Conservation (phyloP, 805 yeast species). For the Limtongia smithiae region DNA sequence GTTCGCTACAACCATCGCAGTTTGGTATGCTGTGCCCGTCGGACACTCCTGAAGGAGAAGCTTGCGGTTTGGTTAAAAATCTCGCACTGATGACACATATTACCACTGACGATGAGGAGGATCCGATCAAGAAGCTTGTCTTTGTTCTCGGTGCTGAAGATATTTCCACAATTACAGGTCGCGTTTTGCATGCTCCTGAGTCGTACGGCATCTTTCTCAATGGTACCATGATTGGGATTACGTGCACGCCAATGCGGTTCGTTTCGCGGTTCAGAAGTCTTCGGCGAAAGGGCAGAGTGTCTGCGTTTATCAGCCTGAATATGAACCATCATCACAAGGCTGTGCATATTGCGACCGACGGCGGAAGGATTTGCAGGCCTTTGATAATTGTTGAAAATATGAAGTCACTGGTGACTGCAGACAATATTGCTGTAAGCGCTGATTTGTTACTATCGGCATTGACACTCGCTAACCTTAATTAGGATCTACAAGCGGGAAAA, state of each 20-base stretch:
- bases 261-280: constrained; percentile 72
- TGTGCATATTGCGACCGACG: constrained; percentile 97
- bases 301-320: constrained; percentile 88
- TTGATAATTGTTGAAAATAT: constrained; percentile 80
- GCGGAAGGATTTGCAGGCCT: constrained; percentile 97
- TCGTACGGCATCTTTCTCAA: constrained; percentile 83
- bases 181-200: constrained; percentile 70
- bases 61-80: constrained; percentile 97
- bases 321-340: constrained; percentile 86
- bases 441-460: not conserved
- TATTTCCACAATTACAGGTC: constrained; percentile 73
- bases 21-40: constrained; percentile 99
- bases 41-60: constrained; percentile 99
- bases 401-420: constrained; percentile 62
- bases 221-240: constrained; percentile 91
- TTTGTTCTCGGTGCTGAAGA: constrained; percentile 86
- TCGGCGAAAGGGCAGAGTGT: constrained; percentile 79
- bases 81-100: constrained; percentile 97
- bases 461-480: not conserved
- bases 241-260: constrained; percentile 80
- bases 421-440: constrained; percentile 51
- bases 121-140: constrained; percentile 74
- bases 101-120: constrained; percentile 96
- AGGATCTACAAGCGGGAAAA: constrained; percentile 57
- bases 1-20: constrained; percentile 98